Conservation (phyloP, 2,329 filamentous ascomycete species). For the Cladosporium sp. region DNA sequence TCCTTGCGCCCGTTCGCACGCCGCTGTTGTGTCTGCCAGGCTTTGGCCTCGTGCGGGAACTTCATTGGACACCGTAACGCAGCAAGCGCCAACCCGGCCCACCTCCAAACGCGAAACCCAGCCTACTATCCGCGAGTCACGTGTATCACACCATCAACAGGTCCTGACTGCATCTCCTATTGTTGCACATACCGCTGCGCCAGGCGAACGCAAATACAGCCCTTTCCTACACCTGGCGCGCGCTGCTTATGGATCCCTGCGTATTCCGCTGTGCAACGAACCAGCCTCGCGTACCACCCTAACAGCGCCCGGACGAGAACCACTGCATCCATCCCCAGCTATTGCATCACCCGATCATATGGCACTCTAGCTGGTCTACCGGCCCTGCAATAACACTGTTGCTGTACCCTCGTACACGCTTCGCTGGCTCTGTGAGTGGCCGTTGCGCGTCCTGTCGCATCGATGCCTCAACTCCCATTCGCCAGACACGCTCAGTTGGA, state of each 20-base stretch:
- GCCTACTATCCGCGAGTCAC: conserved; percentile 5
- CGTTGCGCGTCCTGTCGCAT: conserved; percentile 10
- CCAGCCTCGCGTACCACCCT: conserved; percentile 17
- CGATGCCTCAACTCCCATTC: conserved; percentile 20
- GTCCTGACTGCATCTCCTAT: not conserved
- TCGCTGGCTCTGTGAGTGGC: conserved; percentile 12
- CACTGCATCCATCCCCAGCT: conserved; percentile 5
- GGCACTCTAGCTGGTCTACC: conserved; percentile 7
- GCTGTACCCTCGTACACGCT: conserved; percentile 13
- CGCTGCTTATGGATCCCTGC: conserved; percentile 16
- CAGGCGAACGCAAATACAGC: not conserved
- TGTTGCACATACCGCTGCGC: not conserved
- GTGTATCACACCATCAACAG: conserved; percentile 4
- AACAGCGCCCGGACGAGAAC: conserved; percentile 8
- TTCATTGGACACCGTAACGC: not conserved
- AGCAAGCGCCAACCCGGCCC: not conserved
- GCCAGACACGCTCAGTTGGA: conserved; percentile 17
- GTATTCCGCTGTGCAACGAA: not conserved
- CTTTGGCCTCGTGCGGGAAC: not conserved
- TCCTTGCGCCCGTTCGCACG: conserved; percentile 17
- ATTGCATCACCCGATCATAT: conserved; percentile 16
- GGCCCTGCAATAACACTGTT: conserved; percentile 7
- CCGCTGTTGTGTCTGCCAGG: conserved; percentile 12
- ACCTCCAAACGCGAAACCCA: not conserved
- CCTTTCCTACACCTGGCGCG: conserved; percentile 5